Conservation (phyloP, 306 rosid genomes). For the Boehmeria nivea region DNA sequence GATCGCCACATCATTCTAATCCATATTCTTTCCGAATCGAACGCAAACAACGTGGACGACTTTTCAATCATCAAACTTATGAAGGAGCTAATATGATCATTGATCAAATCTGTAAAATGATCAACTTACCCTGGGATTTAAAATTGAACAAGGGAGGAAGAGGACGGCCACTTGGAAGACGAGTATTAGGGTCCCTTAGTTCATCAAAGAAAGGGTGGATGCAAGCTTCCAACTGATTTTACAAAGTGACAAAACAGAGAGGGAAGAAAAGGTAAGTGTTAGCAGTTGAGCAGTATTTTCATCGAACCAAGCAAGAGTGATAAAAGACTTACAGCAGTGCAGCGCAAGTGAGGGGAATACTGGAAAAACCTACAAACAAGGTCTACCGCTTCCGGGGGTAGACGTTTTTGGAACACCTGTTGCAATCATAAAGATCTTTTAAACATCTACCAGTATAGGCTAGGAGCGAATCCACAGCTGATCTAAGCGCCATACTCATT, state of each 20-base stretch:
- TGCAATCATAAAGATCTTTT: too few relatives aligned
- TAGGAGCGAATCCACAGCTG: neutral
- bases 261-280: slow-evolving; percentile 2
- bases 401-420: slow-evolving; percentile 95
- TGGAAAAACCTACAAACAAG: slow-evolving; percentile 98
- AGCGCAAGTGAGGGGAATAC: slow-evolving; percentile 96
- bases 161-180: slow-evolving; percentile 98
- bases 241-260: slow-evolving; percentile 10
- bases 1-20: too few relatives aligned
- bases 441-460: neutral
- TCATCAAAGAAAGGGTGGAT: slow-evolving; percentile 98
- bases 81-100: too few relatives aligned
- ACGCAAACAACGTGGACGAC: too few relatives aligned
- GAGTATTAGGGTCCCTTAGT: slow-evolving; percentile 84
- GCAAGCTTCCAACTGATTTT: slow-evolving; percentile 91
- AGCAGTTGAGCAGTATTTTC: neutral
- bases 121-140: slow-evolving; percentile 64
- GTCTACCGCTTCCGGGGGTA: slow-evolving; percentile 99
- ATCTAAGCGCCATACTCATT: neutral
- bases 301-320: slow-evolving; percentile 5
- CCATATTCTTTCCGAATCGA: too few relatives aligned
- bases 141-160: slow-evolving; percentile 95
- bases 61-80: too few relatives aligned
- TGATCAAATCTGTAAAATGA: neutral
- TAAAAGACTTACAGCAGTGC: slow-evolving; percentile 77